phyloP scores from a whole-genome alignment of 108 stramenopile species.

The Pseudonitzschia multistriata region DNA sequence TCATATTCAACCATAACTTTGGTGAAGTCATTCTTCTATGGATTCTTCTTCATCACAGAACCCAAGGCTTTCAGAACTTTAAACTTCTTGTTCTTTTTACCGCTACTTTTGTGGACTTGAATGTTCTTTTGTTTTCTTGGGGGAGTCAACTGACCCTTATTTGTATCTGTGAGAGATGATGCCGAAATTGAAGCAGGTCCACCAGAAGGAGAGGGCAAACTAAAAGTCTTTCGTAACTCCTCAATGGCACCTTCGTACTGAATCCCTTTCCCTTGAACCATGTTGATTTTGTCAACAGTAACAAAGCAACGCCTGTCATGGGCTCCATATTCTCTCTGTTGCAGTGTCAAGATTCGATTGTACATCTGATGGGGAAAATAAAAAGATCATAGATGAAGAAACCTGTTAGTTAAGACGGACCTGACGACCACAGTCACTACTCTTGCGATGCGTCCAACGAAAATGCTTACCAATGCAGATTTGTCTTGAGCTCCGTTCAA shows the following conservation, averaged over 20 bases:
- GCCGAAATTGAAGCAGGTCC: not conserved
- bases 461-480: conserved; percentile 30
- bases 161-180: not conserved
- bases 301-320: conserved; percentile 30
- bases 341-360: conserved; percentile 38
- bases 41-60: conserved; percentile 32
- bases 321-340: conserved; percentile 35
- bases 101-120: not conserved
- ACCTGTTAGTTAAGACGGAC: not conserved
- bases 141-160: not conserved
- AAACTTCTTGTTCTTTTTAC: conserved; percentile 15
- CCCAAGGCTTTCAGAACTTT: conserved; percentile 26
- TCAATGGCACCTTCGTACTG: conserved; percentile 30
- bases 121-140: not conserved
- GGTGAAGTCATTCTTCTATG: not conserved
- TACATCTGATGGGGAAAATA: conserved; percentile 26
- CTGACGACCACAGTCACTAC: not conserved
- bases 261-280: conserved; percentile 27
- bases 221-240: conserved; percentile 31
- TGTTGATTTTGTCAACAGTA: conserved; percentile 40
- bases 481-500: conserved; percentile 36
- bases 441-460: not conserved
- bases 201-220: conserved; percentile 18
- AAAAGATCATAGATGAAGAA: not conserved
- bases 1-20: not conserved